Base-by-base conservation (phyloP, 2,329 filamentous ascomycete genomes). In the Apiospora hydei region DNA sequence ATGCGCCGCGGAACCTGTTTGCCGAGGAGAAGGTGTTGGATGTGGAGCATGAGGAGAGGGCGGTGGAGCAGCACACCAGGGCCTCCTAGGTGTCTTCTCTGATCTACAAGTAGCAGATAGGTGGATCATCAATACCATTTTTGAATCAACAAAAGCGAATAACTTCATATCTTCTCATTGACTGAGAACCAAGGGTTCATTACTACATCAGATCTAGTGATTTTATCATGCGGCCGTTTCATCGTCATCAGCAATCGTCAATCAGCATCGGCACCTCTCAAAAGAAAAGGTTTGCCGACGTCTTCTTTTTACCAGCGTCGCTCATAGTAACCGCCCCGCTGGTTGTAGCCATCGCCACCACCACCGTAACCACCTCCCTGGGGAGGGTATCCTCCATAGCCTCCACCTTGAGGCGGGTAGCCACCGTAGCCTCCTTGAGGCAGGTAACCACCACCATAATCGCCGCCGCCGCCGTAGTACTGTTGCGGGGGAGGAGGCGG, bases 1-100 rank as follows among this genome's bases (percentile, higher is more conserved):
- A 47, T 41, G 67, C n/a, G 46, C 44, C 44, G 24, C 26, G 44
- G 11, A 38, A 34, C 16, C 14, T 69, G 11, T 41, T 41, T 11
- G 2, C 7, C 11, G 46, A 47, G 2, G 67, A 51, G 46, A 69
- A 69, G 67, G 13, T 16, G 24, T 10, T 16, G 3, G 46, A 41
- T 24, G 21, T 68, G 3, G 66, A 68, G 41, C 66, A 51, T 13
- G 67, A 69, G 67, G 67, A 69, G 67, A 51, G 46, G 30, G 30
- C 30, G 8, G 30, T 69, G 24, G 67, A 11, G 46, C 26, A 51
- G 4, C 38, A 41, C 16, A 49, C 38, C 46, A 53, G 66, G 24
- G 5, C 66, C 13, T 68, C 66, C 16, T 68, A 21, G 46, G 5
- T 7, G 1, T 21, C 3, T 16, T 53, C n/a, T 1, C 10, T 26